Base-by-base conservation (phyloP, 169 alveolate species). In the Blepharisma undulans region DNA sequence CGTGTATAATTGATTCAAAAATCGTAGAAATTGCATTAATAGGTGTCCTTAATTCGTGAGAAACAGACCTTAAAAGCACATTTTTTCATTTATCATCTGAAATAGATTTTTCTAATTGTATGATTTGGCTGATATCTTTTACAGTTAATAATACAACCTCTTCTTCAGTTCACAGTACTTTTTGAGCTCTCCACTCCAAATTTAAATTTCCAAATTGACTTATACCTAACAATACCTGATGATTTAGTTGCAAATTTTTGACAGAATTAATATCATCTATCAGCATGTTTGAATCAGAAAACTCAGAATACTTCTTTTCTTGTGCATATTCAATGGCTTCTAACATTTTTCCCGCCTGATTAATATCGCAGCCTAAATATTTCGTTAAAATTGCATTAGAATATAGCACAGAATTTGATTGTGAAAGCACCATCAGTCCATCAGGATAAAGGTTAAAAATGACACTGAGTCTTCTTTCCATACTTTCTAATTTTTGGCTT, bases 21-120 rank as follows among this genome's bases (percentile, higher is more conserved):
- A 48, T 25, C 1, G 48, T 22, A 21, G 60, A 32, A 32, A 84
- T 59, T n/a, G 89, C 89, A 60, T 59, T 36, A 0, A 59, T 29
- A 21, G 89, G 89, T 36, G 89, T 84, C 7, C 89, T n/a, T 4
- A 84, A 4, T 36, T 84, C 89, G n/a, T 84, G 89, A 30, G 89
- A 84, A 10, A 84, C 77, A 19, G 79, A 32, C 10, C 89, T 33
- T 3, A 84, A n/a, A n/a, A 84, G 34, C 34, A 30, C 30, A n/a
- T n/a, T 36, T 33, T 60, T 33, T 76, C 30, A 84, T 32, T 84
- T 32, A 32, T 61, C 36, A 12, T 25, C 48, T 18, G 74, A 25
- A 4, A 21, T 60, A 22, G 74, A 76, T 25, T 84, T 61, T 60
- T 84, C 77, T 59, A 84, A 4, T 19, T 84, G 12, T 22, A 48